Evolutionary conservation across 2,329 filamentous ascomycete species (phyloP).

Genomic region (Chrysosporium keratinophilum): DNA sequence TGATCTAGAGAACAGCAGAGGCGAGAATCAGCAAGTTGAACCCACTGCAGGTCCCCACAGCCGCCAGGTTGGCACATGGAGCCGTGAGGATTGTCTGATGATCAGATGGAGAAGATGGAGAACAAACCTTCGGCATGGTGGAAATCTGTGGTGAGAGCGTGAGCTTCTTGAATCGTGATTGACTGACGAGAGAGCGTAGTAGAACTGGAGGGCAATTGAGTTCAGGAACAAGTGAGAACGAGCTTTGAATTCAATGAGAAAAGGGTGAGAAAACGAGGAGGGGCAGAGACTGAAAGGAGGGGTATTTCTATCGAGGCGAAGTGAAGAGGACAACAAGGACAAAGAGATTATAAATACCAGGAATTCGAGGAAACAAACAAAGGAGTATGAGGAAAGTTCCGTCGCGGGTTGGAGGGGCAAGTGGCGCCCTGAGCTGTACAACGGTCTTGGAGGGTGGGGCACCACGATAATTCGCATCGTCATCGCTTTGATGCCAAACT

Average conservation of each 20-base stretch:
- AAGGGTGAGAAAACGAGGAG: constrained; percentile 11
- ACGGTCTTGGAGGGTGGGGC: background rate
- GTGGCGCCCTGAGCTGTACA: background rate
- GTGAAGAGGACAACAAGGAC: constrained; percentile 3
- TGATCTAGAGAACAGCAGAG: constrained; percentile 43
- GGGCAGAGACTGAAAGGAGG: constrained; percentile 2
- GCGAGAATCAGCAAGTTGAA: constrained; percentile 11
- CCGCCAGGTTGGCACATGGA: background rate
- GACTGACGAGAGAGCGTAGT: background rate
- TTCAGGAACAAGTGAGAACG: background rate
- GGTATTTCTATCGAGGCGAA: constrained; percentile 10
- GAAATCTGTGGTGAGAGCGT: background rate
- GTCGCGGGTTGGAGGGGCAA: constrained; percentile 5
- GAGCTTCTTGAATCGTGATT: background rate
- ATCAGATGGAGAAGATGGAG: constrained; percentile 5
- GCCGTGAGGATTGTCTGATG: background rate
- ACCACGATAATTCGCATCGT: background rate
- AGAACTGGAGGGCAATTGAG: background rate
- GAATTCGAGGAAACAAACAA: constrained; percentile 5
- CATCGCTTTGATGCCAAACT: too few species aligned
- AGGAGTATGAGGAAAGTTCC: constrained; percentile 7
- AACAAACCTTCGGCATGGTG: constrained; percentile 9
- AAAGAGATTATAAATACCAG: background rate
- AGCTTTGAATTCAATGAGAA: background rate
- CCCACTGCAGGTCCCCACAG: constrained; percentile 1